Percentiles rank a stretch among this genome's conserved stretches.
phyloP scores from a whole-genome alignment of 208 protist genomes.

The Herpetomonas tarakana region DNA sequence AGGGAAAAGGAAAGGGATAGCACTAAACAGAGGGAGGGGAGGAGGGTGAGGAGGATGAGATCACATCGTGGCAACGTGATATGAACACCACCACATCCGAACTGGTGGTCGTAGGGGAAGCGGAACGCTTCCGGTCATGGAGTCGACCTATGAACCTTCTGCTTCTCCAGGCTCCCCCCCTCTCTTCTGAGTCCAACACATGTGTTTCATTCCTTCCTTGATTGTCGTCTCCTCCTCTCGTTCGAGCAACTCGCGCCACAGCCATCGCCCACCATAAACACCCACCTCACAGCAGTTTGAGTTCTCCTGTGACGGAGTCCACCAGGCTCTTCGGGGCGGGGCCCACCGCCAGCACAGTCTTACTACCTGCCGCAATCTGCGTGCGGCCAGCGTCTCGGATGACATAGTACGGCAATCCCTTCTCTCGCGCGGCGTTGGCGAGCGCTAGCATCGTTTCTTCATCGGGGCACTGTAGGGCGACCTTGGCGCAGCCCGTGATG shows the following conservation, averaged over 20 bases:
- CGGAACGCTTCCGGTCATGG: no score
- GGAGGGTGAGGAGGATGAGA: no score
- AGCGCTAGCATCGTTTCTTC: slow-evolving; percentile 70
- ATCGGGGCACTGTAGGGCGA: slow-evolving; percentile 72
- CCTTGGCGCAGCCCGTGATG: slow-evolving; percentile 65
- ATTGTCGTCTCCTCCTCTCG: no score
- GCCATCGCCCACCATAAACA: no score
- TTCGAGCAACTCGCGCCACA: no score
- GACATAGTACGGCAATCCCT: slow-evolving; percentile 62
- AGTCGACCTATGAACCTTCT: no score
- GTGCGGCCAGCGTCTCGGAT: slow-evolving; percentile 92
- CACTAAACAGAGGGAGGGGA: background rate
- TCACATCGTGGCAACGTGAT: no score
- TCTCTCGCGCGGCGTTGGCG: slow-evolving; percentile 27
- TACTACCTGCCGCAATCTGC: slow-evolving; percentile 89
- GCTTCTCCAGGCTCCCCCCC: no score
- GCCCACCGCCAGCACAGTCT: slow-evolving; percentile 90
- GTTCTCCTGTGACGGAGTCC: slow-evolving; percentile 80
- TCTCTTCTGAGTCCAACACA: no score
- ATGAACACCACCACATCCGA: no score
- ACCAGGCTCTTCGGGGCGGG: slow-evolving; percentile 74
- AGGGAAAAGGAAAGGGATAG: background rate
- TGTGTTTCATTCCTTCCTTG: no score
- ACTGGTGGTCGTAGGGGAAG: no score
- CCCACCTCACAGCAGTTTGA: slow-evolving; percentile 91